Conservation (phyloP, 192 early-diverging fungal genomes). For the Linnemannia elongata region DNA sequence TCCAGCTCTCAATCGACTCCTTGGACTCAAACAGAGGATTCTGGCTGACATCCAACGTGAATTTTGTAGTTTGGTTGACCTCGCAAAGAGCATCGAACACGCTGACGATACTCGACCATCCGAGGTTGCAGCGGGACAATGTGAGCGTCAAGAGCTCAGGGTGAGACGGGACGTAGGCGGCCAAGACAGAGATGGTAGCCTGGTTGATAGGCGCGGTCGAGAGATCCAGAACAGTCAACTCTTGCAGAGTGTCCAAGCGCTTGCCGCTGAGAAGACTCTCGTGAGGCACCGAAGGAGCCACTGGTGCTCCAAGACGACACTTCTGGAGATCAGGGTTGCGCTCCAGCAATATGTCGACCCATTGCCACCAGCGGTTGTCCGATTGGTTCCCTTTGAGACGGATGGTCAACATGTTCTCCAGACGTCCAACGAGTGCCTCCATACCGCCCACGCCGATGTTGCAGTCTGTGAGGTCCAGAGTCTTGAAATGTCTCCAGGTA, state of each 20-base stretch:
- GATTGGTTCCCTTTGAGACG: constrained; percentile 34
- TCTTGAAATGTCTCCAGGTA: constrained; percentile 34
- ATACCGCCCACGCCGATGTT: constrained; percentile 44
- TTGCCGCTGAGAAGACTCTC: constrained; percentile 10
- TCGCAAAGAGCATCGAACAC: constrained; percentile 35
- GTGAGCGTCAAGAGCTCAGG: constrained; percentile 22
- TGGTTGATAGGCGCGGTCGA: constrained; percentile 26
- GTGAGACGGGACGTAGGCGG: background rate
- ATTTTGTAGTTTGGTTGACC: constrained; percentile 39
- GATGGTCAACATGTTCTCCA: constrained; percentile 40
- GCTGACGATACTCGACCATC: constrained; percentile 21
- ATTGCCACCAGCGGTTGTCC: constrained; percentile 48
- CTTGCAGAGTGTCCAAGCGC: constrained; percentile 14
- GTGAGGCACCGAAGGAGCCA: background rate
- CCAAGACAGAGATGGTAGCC: constrained; percentile 20
- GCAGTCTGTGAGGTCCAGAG: constrained; percentile 42
- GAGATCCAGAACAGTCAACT: constrained; percentile 32
- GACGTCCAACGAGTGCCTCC: constrained; percentile 19
- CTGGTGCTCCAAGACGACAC: constrained; percentile 38
- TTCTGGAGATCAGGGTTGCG: constrained; percentile 32
- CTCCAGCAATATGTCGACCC: constrained; percentile 39
- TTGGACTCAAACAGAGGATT: constrained; percentile 46
- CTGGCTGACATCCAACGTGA: constrained; percentile 49
- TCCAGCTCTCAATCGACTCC: constrained; percentile 27
- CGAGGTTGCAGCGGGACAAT: constrained; percentile 18